Conservation (phyloP, 192 early-diverging fungal species). For the Coemansia sp. region DNA sequence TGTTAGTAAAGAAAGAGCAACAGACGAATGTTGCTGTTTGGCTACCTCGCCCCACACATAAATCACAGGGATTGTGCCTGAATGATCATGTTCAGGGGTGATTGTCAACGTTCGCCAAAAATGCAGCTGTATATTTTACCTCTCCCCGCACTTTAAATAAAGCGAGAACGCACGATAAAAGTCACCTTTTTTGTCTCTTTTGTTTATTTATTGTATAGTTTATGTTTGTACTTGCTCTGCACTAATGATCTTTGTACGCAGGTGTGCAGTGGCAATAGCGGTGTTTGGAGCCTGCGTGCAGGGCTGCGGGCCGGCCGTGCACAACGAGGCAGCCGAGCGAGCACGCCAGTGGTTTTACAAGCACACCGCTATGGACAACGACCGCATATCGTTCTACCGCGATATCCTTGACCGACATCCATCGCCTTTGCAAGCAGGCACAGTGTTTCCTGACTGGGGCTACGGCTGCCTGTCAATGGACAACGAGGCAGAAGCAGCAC, state of each 20-base stretch:
- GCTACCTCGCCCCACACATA: too few relatives aligned
- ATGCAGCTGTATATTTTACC: too few relatives aligned
- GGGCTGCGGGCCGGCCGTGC: conserved; percentile 51
- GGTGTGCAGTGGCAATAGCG: background rate
- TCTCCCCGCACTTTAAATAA: too few relatives aligned
- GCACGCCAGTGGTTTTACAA: conserved; percentile 46
- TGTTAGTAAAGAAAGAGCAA: too few relatives aligned
- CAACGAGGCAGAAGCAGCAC: conserved; percentile 47
- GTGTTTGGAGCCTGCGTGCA: conserved; percentile 1
- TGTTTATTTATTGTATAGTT: background rate
- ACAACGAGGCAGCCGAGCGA: conserved; percentile 53
- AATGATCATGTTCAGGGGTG: too few relatives aligned
- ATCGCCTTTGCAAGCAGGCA: conserved; percentile 40
- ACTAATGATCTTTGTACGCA: background rate
- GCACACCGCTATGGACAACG: background rate
- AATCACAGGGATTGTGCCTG: too few relatives aligned
- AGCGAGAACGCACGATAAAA: too few relatives aligned
- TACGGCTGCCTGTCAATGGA: conserved; percentile 54
- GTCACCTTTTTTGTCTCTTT: background rate
- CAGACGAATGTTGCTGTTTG: too few relatives aligned
- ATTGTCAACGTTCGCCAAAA: too few relatives aligned
- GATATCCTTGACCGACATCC: conserved; percentile 40
- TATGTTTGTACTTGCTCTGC: background rate
- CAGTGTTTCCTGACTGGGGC: conserved; percentile 54
- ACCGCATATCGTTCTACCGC: conserved; percentile 11